Percentiles rank a stretch among this genome's conserved stretches.
These are phyloP conservation scores for Lippia alba DNA, from an alignment of 305 asterid genomes.

Conservation along the genomic window DNA sequence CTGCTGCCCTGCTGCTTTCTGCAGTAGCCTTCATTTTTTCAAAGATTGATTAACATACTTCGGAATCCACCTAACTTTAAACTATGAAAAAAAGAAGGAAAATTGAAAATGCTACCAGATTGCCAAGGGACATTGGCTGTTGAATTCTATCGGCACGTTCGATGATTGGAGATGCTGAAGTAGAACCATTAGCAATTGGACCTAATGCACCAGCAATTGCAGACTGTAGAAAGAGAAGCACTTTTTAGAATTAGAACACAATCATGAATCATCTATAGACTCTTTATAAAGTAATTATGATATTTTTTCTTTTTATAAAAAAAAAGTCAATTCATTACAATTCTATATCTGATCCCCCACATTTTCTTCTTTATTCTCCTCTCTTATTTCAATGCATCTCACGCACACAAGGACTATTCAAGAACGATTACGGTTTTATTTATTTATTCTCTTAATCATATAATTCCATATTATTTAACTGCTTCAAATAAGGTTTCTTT, in stretches of 20 bases:
- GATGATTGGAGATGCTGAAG: conserved; percentile 61
- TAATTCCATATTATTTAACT: no score
- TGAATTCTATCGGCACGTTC: conserved; percentile 78
- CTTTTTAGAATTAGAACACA: conserved; percentile 1
- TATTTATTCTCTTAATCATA: no score
- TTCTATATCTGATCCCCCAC: no score
- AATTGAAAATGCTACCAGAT: conserved; percentile 48
- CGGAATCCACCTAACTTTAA: background rate
- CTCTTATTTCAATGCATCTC: no score
- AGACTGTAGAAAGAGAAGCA: conserved; percentile 60
- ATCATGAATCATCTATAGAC: background rate
- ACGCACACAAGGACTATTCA: no score
- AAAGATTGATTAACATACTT: conserved; percentile 7
- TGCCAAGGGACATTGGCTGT: conserved; percentile 77
- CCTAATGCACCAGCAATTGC: conserved; percentile 70
- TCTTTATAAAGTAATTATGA: no score
- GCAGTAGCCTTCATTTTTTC: conserved; percentile 59
- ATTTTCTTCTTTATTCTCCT: no score
- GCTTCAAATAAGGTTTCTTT: no score
- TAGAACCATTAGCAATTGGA: conserved; percentile 66
- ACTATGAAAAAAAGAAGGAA: conserved; percentile 12
- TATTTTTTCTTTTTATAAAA: no score
- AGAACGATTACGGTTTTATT: no score
- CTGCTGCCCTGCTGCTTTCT: conserved; percentile 80
- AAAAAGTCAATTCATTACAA: no score